These are phyloP conservation scores for Lumnitzera racemosa DNA, from an alignment of 345 rosid genomes.

Conservation along the genomic window DNA sequence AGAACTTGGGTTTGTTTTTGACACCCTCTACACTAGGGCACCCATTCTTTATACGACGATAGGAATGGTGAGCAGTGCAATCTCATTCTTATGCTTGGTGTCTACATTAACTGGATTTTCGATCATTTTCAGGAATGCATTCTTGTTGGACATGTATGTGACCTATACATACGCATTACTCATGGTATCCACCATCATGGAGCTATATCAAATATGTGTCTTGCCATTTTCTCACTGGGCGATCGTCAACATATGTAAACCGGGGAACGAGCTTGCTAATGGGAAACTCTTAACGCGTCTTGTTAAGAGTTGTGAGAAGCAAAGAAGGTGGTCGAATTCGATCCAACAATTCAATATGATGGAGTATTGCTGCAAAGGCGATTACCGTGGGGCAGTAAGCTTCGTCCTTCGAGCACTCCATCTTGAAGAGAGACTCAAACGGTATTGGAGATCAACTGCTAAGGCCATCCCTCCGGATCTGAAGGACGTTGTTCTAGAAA, in stretches of 20 bases:
- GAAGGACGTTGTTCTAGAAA: too few species aligned
- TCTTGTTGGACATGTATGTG: conserved; percentile 2
- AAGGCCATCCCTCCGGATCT: too few species aligned
- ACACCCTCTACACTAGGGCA: background rate
- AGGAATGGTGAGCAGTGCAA: too few species aligned
- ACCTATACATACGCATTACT: conserved; percentile 4
- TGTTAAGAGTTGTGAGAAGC: background rate
- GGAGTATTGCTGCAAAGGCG: too few species aligned
- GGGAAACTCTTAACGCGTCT: background rate
- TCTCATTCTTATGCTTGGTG: conserved; percentile 2
- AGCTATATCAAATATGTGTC: background rate
- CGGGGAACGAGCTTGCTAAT: too few species aligned
- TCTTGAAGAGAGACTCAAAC: too few species aligned
- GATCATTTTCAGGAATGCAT: background rate
- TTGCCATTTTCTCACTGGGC: background rate
- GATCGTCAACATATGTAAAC: background rate
- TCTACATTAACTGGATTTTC: background rate
- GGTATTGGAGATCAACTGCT: too few species aligned
- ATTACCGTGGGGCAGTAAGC: too few species aligned
- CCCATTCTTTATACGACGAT: too few species aligned
- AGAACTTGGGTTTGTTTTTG: conserved; percentile 1
- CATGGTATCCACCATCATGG: background rate
- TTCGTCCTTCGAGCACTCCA: too few species aligned
- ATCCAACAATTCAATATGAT: too few species aligned
- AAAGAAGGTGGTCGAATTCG: background rate